Conservation (phyloP, 495 filamentous ascomycete genomes). For the Chaetomium cochliodes region DNA sequence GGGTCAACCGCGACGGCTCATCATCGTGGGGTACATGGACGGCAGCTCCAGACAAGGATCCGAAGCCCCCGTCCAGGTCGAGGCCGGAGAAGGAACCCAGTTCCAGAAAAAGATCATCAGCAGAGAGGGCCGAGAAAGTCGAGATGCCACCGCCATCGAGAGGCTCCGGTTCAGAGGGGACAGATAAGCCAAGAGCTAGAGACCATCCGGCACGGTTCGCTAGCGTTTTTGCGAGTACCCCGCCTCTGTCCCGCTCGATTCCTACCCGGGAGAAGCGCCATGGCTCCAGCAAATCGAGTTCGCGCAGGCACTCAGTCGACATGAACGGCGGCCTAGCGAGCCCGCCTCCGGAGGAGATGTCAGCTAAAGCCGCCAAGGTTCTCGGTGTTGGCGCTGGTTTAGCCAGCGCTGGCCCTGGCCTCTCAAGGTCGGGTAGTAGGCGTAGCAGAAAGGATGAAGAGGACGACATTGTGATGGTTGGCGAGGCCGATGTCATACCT, state of each 20-base stretch:
- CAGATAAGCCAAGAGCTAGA: conserved; percentile 40
- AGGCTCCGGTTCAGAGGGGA: conserved; percentile 47
- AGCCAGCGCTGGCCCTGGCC: conserved; percentile 18
- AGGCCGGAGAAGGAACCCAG: conserved; percentile 37
- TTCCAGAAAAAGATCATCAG: conserved; percentile 37
- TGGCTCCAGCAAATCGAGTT: conserved; percentile 41
- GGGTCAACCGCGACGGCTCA: conserved; percentile 45
- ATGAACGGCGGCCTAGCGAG: conserved; percentile 46
- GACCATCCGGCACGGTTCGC: conserved; percentile 41
- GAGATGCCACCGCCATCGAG: conserved; percentile 39
- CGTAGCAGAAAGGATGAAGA: conserved; percentile 49
- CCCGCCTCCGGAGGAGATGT: conserved; percentile 52
- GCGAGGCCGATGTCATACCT: conserved; percentile 40
- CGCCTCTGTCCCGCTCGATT: conserved; percentile 52
- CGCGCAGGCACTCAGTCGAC: conserved; percentile 50
- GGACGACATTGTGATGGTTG: conserved; percentile 48
- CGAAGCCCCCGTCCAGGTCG: conserved; percentile 40
- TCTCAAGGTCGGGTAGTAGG: conserved; percentile 39
- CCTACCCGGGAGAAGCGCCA: conserved; percentile 51
- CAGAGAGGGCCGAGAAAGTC: conserved; percentile 43
- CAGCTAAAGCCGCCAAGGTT: conserved; percentile 54
- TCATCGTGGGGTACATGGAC: conserved; percentile 49
- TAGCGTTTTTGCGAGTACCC: conserved; percentile 52
- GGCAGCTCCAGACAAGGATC: conserved; percentile 39
- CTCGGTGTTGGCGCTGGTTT: conserved; percentile 43